Conservation (phyloP, 2,329 filamentous ascomycete genomes). For the Aureobasidium uvarum region DNA sequence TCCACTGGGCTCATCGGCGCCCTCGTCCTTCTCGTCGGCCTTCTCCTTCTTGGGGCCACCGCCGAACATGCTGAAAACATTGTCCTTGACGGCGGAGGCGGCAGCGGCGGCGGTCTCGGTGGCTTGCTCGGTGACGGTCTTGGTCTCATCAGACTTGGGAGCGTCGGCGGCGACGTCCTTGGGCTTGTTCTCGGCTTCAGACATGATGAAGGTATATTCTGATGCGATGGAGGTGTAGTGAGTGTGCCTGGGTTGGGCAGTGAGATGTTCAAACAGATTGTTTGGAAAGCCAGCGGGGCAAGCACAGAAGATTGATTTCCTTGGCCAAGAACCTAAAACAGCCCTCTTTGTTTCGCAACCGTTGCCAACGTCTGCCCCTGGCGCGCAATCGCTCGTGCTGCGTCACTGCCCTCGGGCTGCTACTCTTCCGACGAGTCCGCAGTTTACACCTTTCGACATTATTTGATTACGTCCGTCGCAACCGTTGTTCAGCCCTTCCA, state of each 20-base stretch:
- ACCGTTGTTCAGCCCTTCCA: not conserved
- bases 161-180: slow-evolving; percentile 19
- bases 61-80: slow-evolving; percentile 97
- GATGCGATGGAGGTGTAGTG: not conserved
- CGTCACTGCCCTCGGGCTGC: not conserved
- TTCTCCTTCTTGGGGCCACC: slow-evolving; percentile 96
- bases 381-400: not conserved
- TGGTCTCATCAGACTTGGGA: slow-evolving; percentile 20
- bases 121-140: slow-evolving; percentile 27
- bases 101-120: slow-evolving; percentile 41
- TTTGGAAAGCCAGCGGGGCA: slow-evolving; percentile 12
- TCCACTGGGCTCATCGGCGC: slow-evolving; percentile 81
- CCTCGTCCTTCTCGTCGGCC: slow-evolving; percentile 72
- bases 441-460: not conserved
- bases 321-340: slow-evolving; percentile 4
- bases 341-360: not conserved
- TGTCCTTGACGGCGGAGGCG: slow-evolving; percentile 49
- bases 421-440: slow-evolving; percentile 4
- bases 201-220: slow-evolving; percentile 8
- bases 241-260: not conserved
- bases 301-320: slow-evolving; percentile 8
- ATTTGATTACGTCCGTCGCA: not conserved
- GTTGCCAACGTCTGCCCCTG: slow-evolving; percentile 13
- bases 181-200: slow-evolving; percentile 27
- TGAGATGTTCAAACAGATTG: slow-evolving; percentile 7